Base-by-base conservation (phyloP, 768 basidiomycete genomes). In the Leccinum boreale region DNA sequence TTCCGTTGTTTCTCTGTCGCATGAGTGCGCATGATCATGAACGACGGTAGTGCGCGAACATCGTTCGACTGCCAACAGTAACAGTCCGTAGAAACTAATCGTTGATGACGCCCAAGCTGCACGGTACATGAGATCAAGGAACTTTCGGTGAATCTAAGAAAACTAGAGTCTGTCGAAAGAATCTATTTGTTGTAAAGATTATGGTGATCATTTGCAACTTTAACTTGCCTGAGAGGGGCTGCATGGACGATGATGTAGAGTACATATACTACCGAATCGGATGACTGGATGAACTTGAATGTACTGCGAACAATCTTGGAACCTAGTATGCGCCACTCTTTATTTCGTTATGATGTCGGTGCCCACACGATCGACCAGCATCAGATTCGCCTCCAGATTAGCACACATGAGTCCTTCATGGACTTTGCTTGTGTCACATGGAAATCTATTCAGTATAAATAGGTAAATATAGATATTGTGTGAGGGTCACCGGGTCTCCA, bases 241-340 rank as follows among this genome's bases (percentile, higher is more conserved):
- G 61, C 55, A 63, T 65, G 29, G 72, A 70, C 29, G 76, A 84
- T 55, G 80, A 86, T 58, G 81, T 90, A 29, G 82, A 83, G 65
- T 94, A 94, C 63, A 75, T 78, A 14, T 83, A 89, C 69, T 92
- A 86, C 72, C 77, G 73, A 53, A 90, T 94, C 58, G 85, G 84
- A 21, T 94, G 90, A 23, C 48, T 15, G 47, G 44, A 50, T 19
- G 12, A 21, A 52, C n/a, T 14, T 21, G 11, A 21, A 51, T 51
- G 50, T 10, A 14, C 44, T 11, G n/a, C 17, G 8, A 39, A 3
- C 39, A 39, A 39, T 39, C 17, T 39, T 39, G 36, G 39, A 9
- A n/a, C 9, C 39, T 39, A 39, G 26, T 6, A 12, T 39, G 17
- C 2, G 8, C 39, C 39, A n/a, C 39, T 39, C 39, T n/a, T 31